Conservation (phyloP, 83 land plant species). For the Isoetes engelmannii region DNA sequence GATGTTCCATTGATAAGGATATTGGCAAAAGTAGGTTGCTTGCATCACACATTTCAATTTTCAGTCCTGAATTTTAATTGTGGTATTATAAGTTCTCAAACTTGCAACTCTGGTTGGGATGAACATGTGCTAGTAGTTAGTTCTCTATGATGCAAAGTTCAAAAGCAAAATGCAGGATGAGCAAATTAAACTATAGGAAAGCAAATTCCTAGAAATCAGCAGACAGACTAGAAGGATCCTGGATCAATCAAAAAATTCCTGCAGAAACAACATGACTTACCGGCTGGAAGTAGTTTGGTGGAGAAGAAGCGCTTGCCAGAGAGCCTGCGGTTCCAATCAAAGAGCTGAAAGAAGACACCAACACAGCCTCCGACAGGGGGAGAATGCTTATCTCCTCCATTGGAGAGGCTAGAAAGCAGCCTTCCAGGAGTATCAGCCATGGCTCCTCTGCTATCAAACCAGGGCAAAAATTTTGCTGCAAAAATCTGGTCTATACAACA, state of each 20-base stretch:
- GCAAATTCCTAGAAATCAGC: too few species aligned
- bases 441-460: too few species aligned
- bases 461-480: too few species aligned
- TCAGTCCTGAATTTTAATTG: background rate
- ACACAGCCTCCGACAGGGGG: slow-evolving; percentile 54
- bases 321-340: slow-evolving; percentile 64
- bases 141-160: background rate
- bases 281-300: slow-evolving; percentile 33
- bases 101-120: background rate
- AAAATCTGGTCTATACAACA: too few species aligned
- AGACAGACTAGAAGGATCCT: too few species aligned
- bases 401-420: slow-evolving; percentile 8
- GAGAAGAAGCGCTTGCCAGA: slow-evolving; percentile 57
- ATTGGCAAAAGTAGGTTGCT: too few species aligned
- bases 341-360: slow-evolving; percentile 59
- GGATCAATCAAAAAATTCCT: too few species aligned
- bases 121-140: background rate
- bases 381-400: slow-evolving; percentile 31
- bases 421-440: slow-evolving; percentile 12
- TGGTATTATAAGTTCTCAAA: background rate
- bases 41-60: too few species aligned
- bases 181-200: background rate
- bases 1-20: too few species aligned
- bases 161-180: background rate
- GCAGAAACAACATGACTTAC: slow-evolving; percentile 8